Conservation (phyloP, 805 yeast species). For the Cyberlindnera galapagoensis region DNA sequence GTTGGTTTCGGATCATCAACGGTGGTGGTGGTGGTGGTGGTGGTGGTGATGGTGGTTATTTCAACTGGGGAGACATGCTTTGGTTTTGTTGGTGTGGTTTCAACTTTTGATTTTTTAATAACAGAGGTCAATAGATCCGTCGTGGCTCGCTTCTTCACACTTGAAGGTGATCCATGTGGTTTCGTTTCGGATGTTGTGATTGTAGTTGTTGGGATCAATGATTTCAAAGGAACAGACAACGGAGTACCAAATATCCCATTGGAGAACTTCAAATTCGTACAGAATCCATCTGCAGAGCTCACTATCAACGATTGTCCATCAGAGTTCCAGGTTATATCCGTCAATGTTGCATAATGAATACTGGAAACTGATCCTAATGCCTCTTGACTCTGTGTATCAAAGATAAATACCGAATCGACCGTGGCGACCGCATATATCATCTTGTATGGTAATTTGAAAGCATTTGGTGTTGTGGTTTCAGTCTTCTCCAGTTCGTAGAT, state of each 20-base stretch:
- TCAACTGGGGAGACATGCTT: background rate
- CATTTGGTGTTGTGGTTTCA: constrained; percentile 14
- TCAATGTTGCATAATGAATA: constrained; percentile 81
- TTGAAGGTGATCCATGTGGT: constrained; percentile 3
- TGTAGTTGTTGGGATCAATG: constrained; percentile 11
- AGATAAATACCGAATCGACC: constrained; percentile 73
- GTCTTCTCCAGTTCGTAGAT: constrained; percentile 36
- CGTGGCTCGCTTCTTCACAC: constrained; percentile 4
- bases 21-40: constrained; percentile 1
- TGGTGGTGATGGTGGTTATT: background rate
- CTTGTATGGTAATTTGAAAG: constrained; percentile 62
- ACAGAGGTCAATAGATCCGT: constrained; percentile 6
- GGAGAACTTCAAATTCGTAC: constrained; percentile 59
- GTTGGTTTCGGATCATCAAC: constrained; percentile 1
- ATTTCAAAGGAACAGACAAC: constrained; percentile 24
- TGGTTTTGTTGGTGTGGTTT: background rate
- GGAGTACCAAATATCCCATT: constrained; percentile 49
- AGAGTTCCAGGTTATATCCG: constrained; percentile 80
- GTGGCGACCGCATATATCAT: constrained; percentile 92
- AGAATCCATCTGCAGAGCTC: constrained; percentile 90
- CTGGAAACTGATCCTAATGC: constrained; percentile 75
- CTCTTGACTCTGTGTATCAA: constrained; percentile 63
- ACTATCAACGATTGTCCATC: constrained; percentile 68
- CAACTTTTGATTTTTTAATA: constrained; percentile 4
- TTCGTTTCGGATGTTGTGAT: background rate